Evolutionary conservation across 371 early-diverging fungal genomes (phyloP), one percentile per base, ranked within the genome.

Genomic region (Mortierella sp.): DNA sequence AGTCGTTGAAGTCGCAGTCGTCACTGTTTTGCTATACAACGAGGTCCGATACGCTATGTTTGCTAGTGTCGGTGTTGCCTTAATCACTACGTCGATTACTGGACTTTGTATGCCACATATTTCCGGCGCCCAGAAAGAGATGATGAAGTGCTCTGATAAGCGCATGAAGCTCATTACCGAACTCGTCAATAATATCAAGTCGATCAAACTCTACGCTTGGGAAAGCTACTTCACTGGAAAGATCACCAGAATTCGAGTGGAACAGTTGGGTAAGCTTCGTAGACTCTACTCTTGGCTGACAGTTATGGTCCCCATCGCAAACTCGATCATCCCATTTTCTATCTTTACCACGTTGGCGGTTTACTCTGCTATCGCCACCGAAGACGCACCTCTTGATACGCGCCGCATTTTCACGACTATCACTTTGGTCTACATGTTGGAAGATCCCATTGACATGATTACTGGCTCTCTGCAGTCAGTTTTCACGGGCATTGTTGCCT

Each of bases 371-470:
- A 91, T 94, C 43, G 87, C 91, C 54, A 74, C 87, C 22, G 57
- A 39, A 6, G 73, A 75, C 4, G 90, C 90, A 6, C 92, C 93
- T 1, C 47, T 93, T 22, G 73, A 70, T 51, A 88, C 93, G 28
- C 73, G 85, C 20, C 87, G 86, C 10, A 83, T 93, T 4, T 83
- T 95, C n/a, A 73, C 88, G 14, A 90, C 92, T 8, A 89, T 97
- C 75, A 89, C 96, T 2, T 88, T 97, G 30, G 95, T 98, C 88
- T 94, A 94, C 79, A 88, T 97, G 81, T 84, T 98, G 51, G 95
- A 94, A 64, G 93, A 93, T 85, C 97, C 97, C 45, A 83, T 97
- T 32, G 70, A 86, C n/a, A 86, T 90, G 45, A 88, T 96, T 12
- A 77, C 49, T 35, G 20, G 28, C 5, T 72, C 78, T 0, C 9